Conservation (phyloP, 768 basidiomycete genomes). For the Suillus lakei region DNA sequence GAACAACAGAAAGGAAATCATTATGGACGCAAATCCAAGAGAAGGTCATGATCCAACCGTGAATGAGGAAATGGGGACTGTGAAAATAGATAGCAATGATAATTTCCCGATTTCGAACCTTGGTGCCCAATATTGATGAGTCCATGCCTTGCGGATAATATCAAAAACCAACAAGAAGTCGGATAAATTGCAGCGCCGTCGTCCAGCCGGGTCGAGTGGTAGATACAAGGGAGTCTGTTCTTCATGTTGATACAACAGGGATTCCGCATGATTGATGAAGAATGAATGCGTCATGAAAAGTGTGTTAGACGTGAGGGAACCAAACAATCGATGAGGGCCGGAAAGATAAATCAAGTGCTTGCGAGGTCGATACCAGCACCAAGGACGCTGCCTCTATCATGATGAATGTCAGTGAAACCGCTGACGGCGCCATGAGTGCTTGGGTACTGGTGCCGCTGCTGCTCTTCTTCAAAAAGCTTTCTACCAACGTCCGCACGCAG, state of each 20-base stretch:
- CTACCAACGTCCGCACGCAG: constrained; percentile 67
- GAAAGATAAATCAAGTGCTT: constrained; percentile 23
- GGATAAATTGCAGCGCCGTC: constrained; percentile 32
- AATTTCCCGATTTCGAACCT: constrained; percentile 9
- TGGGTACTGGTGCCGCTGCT: constrained; percentile 46
- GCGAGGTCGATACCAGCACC: constrained; percentile 38
- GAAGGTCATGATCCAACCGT: constrained; percentile 1
- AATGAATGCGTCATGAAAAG: constrained; percentile 28
- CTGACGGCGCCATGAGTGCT: constrained; percentile 12
- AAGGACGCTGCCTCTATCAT: constrained; percentile 30
- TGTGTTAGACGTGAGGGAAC: constrained; percentile 14
- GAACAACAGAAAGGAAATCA: background rate
- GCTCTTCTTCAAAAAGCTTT: constrained; percentile 74
- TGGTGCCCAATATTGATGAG: constrained; percentile 16
- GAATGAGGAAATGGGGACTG: background rate
- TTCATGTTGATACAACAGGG: constrained; percentile 36
- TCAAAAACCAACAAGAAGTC: constrained; percentile 28
- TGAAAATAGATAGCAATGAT: constrained; percentile 12
- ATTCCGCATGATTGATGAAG: constrained; percentile 24
- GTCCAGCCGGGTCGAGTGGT: constrained; percentile 31
- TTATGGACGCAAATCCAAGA: background rate
- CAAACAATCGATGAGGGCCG: constrained; percentile 15
- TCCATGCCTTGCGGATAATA: constrained; percentile 30
- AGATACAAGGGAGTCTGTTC: constrained; percentile 35
- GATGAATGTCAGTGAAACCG: constrained; percentile 28